phyloP scores from a whole-genome alignment of 371 early-diverging fungal species.

The Fennellomyces sp. region DNA sequence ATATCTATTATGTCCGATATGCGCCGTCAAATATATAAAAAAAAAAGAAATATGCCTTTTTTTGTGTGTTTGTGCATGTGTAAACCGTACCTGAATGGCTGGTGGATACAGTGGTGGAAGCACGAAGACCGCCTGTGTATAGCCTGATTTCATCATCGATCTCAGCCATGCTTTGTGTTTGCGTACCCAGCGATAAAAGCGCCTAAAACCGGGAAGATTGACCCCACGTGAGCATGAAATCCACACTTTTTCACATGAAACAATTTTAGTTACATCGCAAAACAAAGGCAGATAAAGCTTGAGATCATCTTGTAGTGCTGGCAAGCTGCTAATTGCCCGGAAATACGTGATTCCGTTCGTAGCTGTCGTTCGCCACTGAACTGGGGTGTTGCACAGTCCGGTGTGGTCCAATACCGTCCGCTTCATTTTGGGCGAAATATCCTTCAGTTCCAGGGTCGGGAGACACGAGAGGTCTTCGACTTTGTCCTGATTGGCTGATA shows the following conservation, averaged over 20 bases:
- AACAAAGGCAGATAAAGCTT: slow-evolving; percentile 81
- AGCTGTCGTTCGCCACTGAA: slow-evolving; percentile 79
- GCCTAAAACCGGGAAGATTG: slow-evolving; percentile 34
- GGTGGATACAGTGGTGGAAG: slow-evolving; percentile 67
- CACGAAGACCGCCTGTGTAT: slow-evolving; percentile 85
- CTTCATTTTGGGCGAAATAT: slow-evolving; percentile 69
- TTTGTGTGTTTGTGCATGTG: not conserved
- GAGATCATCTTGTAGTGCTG: slow-evolving; percentile 66
- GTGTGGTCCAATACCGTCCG: slow-evolving; percentile 71
- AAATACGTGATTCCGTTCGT: slow-evolving; percentile 96
- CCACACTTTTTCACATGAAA: slow-evolving; percentile 5
- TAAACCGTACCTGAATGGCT: slow-evolving; percentile 54
- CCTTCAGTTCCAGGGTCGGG: slow-evolving; percentile 78
- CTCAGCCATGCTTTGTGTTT: slow-evolving; percentile 72
- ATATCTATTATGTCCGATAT: slow-evolving; percentile 31
- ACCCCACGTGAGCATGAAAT: not conserved
- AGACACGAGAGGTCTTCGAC: slow-evolving; percentile 81
- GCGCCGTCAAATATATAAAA: not conserved
- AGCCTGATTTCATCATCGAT: slow-evolving; percentile 88
- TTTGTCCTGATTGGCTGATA: slow-evolving; percentile 73
- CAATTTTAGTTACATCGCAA: slow-evolving; percentile 57
- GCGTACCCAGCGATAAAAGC: slow-evolving; percentile 86
- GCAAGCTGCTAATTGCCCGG: slow-evolving; percentile 65
- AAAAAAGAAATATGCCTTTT: not conserved
- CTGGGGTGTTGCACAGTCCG: slow-evolving; percentile 59